Percentiles rank a stretch among this genome's conserved stretches.
Conservation (phyloP, 805 yeast genomes). For the Wickerhamiella azymoides region DNA sequence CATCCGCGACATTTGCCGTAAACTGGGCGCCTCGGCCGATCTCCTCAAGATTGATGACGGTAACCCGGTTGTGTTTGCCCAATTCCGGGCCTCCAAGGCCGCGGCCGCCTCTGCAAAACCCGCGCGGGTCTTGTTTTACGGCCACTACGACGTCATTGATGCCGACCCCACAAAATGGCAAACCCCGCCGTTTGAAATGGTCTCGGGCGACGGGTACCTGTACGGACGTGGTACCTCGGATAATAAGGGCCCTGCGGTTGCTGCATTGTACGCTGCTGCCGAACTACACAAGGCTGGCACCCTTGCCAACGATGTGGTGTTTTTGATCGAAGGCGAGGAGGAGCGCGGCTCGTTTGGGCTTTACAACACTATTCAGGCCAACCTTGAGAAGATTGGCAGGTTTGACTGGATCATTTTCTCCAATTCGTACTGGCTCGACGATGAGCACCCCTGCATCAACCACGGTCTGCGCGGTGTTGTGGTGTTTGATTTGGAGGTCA, state of each 20-base stretch:
- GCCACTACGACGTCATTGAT: slow-evolving; percentile 90
- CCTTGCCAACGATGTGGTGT: slow-evolving; percentile 60
- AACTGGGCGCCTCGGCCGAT: slow-evolving; percentile 50
- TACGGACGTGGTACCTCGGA: slow-evolving; percentile 91
- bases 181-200: slow-evolving; percentile 62
- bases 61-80: slow-evolving; percentile 75
- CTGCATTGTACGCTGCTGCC: slow-evolving; percentile 78
- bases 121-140: slow-evolving; percentile 68
- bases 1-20: slow-evolving; percentile 44
- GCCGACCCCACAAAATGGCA: slow-evolving; percentile 58
- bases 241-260: slow-evolving; percentile 85
- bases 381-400: slow-evolving; percentile 37
- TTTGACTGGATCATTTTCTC: slow-evolving; percentile 85
- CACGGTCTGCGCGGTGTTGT: slow-evolving; percentile 90
- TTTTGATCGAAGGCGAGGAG: slow-evolving; percentile 88
- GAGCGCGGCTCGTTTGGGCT: slow-evolving; percentile 88
- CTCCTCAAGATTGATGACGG: slow-evolving; percentile 62
- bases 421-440: slow-evolving; percentile 91
- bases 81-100: slow-evolving; percentile 34
- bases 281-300: slow-evolving; percentile 40
- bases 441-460: slow-evolving; percentile 75
- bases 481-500: slow-evolving; percentile 57
- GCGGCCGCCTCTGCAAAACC: slow-evolving; percentile 11
- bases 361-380: slow-evolving; percentile 43
- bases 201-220: slow-evolving; percentile 69